phyloP scores from a whole-genome alignment of 495 filamentous ascomycete species.

The Hypomontagnella submonticulosa region DNA sequence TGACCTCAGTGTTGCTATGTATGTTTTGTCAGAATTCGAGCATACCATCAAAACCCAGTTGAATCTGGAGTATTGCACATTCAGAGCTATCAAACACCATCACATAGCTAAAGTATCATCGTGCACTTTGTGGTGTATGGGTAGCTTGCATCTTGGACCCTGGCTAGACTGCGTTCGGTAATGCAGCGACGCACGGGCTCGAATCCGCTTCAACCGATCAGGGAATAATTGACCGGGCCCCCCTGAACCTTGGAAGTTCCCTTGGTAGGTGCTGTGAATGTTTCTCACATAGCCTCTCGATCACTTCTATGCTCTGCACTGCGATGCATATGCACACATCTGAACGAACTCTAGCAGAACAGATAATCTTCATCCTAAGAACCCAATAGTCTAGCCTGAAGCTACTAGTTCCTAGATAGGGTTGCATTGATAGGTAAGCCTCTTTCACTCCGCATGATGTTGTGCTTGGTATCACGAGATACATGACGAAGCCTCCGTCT shows the following conservation, averaged over 20 bases:
- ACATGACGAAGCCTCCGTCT: too few relatives aligned
- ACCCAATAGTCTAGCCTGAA: too few relatives aligned
- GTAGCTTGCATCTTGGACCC: not conserved
- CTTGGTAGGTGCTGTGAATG: not conserved
- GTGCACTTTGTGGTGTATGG: too few relatives aligned
- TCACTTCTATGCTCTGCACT: conserved; percentile 1
- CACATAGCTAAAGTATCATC: not conserved
- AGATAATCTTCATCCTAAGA: too few relatives aligned
- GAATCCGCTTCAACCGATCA: conserved; percentile 28
- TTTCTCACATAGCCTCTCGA: conserved; percentile 12
- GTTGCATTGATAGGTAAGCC: too few relatives aligned
- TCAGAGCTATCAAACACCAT: conserved; percentile 2
- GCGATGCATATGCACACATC: conserved; percentile 3
- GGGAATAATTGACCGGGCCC: conserved; percentile 21
- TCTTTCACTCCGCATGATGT: too few relatives aligned
- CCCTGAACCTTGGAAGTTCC: conserved; percentile 28
- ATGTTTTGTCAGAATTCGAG: too few relatives aligned
- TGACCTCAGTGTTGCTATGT: too few relatives aligned
- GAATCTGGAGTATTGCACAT: not conserved
- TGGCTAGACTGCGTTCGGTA: conserved; percentile 21
- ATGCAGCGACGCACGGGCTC: conserved; percentile 37
- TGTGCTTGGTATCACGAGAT: too few relatives aligned
- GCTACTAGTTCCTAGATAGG: too few relatives aligned
- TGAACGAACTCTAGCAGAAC: too few relatives aligned
- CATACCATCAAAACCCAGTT: not conserved